Evolutionary conservation across 2,329 filamentous ascomycete genomes (phyloP), one percentile per base, ranked within the genome.

Genomic region (Byssochlamys sp.): DNA sequence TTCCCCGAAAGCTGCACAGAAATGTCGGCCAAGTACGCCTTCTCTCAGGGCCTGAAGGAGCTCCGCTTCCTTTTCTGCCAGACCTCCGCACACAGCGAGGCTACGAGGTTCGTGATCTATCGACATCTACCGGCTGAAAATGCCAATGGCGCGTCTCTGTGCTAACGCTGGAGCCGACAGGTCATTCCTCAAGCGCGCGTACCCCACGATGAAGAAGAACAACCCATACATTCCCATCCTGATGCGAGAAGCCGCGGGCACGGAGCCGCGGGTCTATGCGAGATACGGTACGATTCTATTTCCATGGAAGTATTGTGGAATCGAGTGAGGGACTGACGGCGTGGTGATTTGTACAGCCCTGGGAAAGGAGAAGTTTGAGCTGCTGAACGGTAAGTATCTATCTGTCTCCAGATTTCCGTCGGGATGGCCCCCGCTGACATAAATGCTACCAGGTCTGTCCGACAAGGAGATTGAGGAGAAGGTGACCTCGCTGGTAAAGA

Each of bases 181-280:
- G 75, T 86, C 88, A 29, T 99, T 99, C 78, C 82, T 99, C 65
- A 87, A 87, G 63, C 85, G 90, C 73, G 86, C 91, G 65, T 99
- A 99, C 77, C 94, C 94, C 52, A 94, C 89, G 60, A 97, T 99
- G 92, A 99, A 99, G 85, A 95, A 95, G 82, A 89, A 92, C 82
- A 99, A 99, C 80, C 94, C 94, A 58, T 80, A 89, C 75, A 91
- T 84, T 53, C 94, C 94, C 56, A 97, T 99, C 76, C 81, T 99
- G 80, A 86, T 99, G 70, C 89, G 94, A 71, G 94, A 97, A 80
- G 94, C 92, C 55, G 79, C 84, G 66, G 90, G 89, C 69, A 90
- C 89, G 56, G 79, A 88, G 72, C 92, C 94, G 63, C 88, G 85
- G 75, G 84, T 99, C 62, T 97, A 88, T 76, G 91, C 92, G 66